Evolutionary conservation across 805 yeast species (phyloP), one percentile per base, ranked within the genome.

Genomic region (Naumovozyma baii): DNA sequence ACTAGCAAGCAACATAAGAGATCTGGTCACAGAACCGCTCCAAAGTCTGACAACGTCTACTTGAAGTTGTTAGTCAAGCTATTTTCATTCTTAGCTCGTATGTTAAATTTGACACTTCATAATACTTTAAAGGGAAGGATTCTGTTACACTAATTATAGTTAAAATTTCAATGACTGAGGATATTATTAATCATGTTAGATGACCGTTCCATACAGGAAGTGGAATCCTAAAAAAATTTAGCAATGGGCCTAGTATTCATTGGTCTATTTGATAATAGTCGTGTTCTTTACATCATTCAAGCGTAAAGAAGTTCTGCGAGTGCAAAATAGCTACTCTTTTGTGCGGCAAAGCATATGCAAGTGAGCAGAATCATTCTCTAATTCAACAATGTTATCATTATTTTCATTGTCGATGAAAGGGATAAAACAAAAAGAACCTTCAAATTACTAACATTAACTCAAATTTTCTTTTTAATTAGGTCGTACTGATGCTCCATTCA

Each of bases 271-370:
- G n/a, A n/a, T n/a, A n/a, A n/a, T n/a, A n/a, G n/a, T n/a, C n/a
- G n/a, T n/a, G n/a, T n/a, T n/a, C n/a, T n/a, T 96, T 69, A 92
- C 86, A 94, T 80, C 92, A 74, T 97, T 76, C 96, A 97, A 86
- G 83, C 73, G 95, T 85, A 28, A 37, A 17, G 38, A 13, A 38
- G 34, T 54, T 50, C 67, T 63, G 68, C 68, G 64, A 63, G 68
- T 63, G 67, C 67, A 55, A 47, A 38, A 26, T 3, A 26, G 18
- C 8, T n/a, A 30, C 9, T n/a, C 25, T 33, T 42, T 38, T 47
- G 57, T 52, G 57, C 57, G 57, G 49, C 44, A 44, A 42, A 36
- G 53, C 49, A 41, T 47, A 47, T 56, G 26, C 49, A 54, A 65
- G 64, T 66, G 77, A 72, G 78, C 78, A 72, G 76, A 70, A 64